Conservation (phyloP, 1,139 yeast genomes). For the Saccharomyces pastorianus region DNA sequence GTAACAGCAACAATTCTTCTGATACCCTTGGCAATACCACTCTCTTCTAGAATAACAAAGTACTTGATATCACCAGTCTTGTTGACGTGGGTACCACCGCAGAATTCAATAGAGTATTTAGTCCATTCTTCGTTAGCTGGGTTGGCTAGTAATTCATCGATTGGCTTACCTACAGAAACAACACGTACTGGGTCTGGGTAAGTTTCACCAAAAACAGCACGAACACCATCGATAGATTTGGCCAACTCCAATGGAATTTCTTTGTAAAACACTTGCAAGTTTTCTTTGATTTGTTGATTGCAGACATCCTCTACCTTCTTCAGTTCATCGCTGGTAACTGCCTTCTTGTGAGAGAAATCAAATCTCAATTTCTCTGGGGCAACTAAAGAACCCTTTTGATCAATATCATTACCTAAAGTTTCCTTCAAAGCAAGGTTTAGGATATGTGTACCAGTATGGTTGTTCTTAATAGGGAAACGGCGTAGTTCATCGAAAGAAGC, state of each 20-base stretch:
- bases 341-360: conserved; percentile 90
- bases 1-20: conserved; percentile 97
- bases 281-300: conserved; percentile 61
- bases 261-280: conserved; percentile 67
- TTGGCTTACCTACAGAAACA: conserved; percentile 87
- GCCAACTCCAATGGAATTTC: conserved; percentile 74
- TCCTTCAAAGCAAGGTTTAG: conserved; percentile 82
- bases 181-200: conserved; percentile 99
- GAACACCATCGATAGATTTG: conserved; percentile 66
- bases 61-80: conserved; percentile 91
- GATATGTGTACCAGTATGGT: conserved; percentile 97
- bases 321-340: conserved; percentile 61
- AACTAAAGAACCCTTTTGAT: conserved; percentile 95
- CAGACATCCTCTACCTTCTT: conserved; percentile 66
- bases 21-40: conserved; percentile 97
- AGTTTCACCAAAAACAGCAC: conserved; percentile 98
- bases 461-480: conserved; percentile 94
- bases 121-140: conserved; percentile 72
- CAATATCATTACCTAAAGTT: conserved; percentile 79
- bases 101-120: conserved; percentile 78
- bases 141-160: conserved; percentile 65
- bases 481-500: conserved; percentile 89
- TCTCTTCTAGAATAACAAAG: conserved; percentile 81
- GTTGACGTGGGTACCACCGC: conserved; percentile 97
- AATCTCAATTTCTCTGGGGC: conserved; percentile 92